These are phyloP conservation scores for Penicillium daleae DNA, from an alignment of 495 filamentous ascomycete genomes.

Conservation along the genomic window DNA sequence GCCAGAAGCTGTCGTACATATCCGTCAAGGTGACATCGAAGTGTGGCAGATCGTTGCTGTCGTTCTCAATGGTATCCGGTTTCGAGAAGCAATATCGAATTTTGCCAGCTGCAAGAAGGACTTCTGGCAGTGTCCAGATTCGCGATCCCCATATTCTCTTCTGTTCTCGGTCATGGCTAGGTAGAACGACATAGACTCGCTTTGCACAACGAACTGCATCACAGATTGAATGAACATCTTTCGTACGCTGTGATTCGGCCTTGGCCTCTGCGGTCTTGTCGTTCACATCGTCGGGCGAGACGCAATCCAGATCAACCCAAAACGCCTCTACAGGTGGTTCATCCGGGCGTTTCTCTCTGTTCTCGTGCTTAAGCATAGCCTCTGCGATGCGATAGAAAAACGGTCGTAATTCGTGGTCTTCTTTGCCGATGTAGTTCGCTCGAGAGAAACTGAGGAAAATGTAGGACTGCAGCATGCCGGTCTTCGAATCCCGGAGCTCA, in stretches of 20 bases:
- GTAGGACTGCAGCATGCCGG: constrained; percentile 19
- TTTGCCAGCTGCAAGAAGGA: constrained; percentile 18
- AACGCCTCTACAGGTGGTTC: constrained; percentile 12
- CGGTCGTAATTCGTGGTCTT: constrained; percentile 6
- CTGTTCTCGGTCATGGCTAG: not conserved
- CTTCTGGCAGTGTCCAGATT: constrained; percentile 22
- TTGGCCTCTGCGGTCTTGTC: not conserved
- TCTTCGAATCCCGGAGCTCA: constrained; percentile 9
- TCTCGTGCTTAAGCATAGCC: not conserved
- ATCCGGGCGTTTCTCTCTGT: not conserved
- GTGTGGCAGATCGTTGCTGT: not conserved
- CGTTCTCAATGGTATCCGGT: not conserved
- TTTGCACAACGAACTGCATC: constrained; percentile 21
- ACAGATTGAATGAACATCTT: constrained; percentile 21
- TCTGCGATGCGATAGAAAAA: constrained; percentile 10
- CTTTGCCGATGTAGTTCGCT: constrained; percentile 9
- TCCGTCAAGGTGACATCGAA: constrained; percentile 15
- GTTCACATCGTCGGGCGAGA: constrained; percentile 5
- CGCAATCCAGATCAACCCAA: constrained; percentile 20
- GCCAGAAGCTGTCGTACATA: constrained; percentile 23
- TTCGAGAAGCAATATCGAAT: constrained; percentile 18
- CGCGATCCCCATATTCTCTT: constrained; percentile 15
- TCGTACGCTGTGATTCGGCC: constrained; percentile 7
- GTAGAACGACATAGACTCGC: constrained; percentile 18
- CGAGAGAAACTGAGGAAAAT: constrained; percentile 23